Evolutionary conservation across 1,284 basidiomycete species (phyloP).

Genomic region (Inonotus hispidus): DNA sequence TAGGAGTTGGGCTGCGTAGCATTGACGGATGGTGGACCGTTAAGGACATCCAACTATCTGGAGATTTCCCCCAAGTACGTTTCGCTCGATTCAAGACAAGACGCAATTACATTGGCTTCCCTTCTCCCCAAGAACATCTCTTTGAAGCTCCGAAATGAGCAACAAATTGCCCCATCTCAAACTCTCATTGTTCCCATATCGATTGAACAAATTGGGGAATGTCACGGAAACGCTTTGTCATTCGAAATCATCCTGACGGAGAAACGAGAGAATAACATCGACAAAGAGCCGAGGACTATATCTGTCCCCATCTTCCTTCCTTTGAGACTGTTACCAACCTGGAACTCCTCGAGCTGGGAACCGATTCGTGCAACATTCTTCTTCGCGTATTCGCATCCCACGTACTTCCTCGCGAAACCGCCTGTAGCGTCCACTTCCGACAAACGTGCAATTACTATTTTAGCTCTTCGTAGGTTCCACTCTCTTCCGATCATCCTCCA

Average conservation of each 20-base stretch:
- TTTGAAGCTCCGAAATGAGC: constrained; percentile 3
- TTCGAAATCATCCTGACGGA: constrained; percentile 17
- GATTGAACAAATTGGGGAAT: constrained; percentile 12
- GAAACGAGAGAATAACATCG: constrained; percentile 26
- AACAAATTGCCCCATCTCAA: constrained; percentile 17
- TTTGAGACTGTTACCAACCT: constrained; percentile 38
- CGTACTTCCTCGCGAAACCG: constrained; percentile 51
- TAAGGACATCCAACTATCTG: constrained; percentile 16
- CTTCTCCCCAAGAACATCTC: constrained; percentile 1
- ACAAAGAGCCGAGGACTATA: constrained; percentile 20
- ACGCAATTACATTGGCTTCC: background rate
- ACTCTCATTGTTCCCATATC: constrained; percentile 19
- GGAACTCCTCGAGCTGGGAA: constrained; percentile 31
- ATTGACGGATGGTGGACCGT: constrained; percentile 50
- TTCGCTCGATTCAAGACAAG: background rate
- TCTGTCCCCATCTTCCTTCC: constrained; percentile 33
- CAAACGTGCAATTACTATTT: constrained; percentile 42
- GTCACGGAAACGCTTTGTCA: background rate
- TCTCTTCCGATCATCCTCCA: background rate
- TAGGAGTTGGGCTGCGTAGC: constrained; percentile 59
- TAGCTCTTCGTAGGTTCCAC: constrained; percentile 59
- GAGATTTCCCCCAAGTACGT: constrained; percentile 23
- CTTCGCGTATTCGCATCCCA: constrained; percentile 48
- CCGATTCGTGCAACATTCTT: constrained; percentile 55
- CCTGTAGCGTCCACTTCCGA: constrained; percentile 32